A percentile compares a stretch with the other conserved stretches of the same genome.
Conservation (phyloP, 306 rosid species). For the peach (Prunus persica) region DNA sequence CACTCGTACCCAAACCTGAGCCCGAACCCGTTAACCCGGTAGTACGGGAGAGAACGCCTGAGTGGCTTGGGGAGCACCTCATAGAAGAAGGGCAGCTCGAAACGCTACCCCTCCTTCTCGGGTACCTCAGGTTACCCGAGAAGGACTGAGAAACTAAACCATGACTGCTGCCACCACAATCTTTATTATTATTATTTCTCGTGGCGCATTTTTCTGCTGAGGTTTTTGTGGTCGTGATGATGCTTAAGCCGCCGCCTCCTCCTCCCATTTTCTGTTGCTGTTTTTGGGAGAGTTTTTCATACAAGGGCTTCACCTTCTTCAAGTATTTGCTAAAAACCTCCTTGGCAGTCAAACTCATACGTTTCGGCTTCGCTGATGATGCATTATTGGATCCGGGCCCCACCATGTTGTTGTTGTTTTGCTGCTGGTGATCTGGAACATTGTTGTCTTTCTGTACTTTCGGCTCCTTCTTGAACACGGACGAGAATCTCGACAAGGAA, state of each 20-base stretch:
- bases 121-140: conserved; percentile 79
- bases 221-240: background rate
- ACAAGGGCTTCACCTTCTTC: conserved; percentile 80
- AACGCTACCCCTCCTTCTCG: conserved; percentile 51
- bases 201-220: background rate
- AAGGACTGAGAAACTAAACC: conserved; percentile 65
- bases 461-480: conserved; percentile 60
- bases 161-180: background rate
- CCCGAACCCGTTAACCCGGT: conserved; percentile 12
- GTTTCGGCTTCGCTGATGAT: conserved; percentile 47
- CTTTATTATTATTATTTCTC: conserved; percentile 18
- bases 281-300: conserved; percentile 63
- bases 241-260: background rate
- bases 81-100: conserved; percentile 93
- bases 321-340: conserved; percentile 77
- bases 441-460: background rate
- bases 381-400: conserved; percentile 24
- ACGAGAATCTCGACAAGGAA: conserved; percentile 74
- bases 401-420: background rate
- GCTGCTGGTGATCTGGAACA: background rate
- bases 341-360: conserved; percentile 58
- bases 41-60: conserved; percentile 57
- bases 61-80: conserved; percentile 82
- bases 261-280: conserved; percentile 39
- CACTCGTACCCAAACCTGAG: background rate